Base-by-base conservation (phyloP, 2,329 filamentous ascomycete species). In the Pseudocercospora fijiensis region DNA sequence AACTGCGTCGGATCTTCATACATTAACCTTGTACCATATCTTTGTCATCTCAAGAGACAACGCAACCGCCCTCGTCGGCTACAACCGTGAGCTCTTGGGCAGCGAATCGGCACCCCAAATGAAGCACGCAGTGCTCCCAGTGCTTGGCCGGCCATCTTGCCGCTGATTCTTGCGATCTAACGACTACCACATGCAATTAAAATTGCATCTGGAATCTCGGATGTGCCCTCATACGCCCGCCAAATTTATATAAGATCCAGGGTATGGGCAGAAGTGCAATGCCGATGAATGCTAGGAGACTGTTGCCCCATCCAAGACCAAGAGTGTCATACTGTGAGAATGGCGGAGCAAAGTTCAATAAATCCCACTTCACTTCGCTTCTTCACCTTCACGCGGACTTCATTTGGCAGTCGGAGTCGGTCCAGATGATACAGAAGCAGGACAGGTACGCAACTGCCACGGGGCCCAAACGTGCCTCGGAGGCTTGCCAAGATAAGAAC, bases 221-320 rank as follows among this genome's bases (percentile, higher is more conserved):
- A 47, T 66, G 57, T 22, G 62, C 68, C 24, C 67, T 45, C 45
- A 83, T 80, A 59, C 72, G 70, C 73, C 83, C 80, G 1, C 82
- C 83, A 68, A 80, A 81, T 10, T 69, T 71, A 53, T 76, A 77
- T 64, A 83, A 80, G 0, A 82, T 20, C 24, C 79, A 72, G 0
- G 81, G 80, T n/a, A 83, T 75, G 0, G 81, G 81, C 8, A 78
- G 74, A 59, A 83, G 68, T 0, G 75, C 78, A 8, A 83, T 45
- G 0, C 80, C 77, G 53, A 86, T 77, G 62, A 86, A 85, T 0
- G 77, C 85, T 5, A 86, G 71, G 56, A 86, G 60, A 16, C 78
- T 81, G 67, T 85, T 87, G 0, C 86, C 88, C 76, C 86, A 88
- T 0, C 86, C 86, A 2, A 86, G 70, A 0, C 86, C 86, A 1